A percentile compares a stretch with the other conserved stretches of the same genome.
Conservation (phyloP, 1,284 basidiomycete species). For the Tilletia caries region DNA sequence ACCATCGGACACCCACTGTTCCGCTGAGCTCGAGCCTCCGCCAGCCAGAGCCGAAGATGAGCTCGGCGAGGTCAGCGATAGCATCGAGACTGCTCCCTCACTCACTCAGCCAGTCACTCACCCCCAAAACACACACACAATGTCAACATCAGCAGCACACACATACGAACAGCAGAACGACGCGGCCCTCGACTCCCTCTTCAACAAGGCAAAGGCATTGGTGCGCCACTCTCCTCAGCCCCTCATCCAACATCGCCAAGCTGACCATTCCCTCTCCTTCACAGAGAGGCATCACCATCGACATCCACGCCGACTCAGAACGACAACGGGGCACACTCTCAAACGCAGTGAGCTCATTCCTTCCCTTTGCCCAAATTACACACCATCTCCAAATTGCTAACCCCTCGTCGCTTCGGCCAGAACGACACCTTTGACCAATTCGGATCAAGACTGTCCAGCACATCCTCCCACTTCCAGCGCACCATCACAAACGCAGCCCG, state of each 20-base stretch:
- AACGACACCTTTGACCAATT: slow-evolving; percentile 39
- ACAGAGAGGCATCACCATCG: slow-evolving; percentile 42
- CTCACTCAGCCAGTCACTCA: background rate
- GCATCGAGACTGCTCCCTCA: background rate
- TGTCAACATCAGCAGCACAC: background rate
- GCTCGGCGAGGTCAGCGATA: slow-evolving; percentile 10
- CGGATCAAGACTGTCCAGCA: slow-evolving; percentile 25
- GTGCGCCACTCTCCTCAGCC: background rate
- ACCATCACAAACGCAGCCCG: slow-evolving; percentile 32
- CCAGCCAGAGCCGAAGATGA: background rate
- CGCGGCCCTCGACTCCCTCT: slow-evolving; percentile 41
- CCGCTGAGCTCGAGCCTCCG: background rate
- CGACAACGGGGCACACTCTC: slow-evolving; percentile 26
- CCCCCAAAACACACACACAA: background rate
- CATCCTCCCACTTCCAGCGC: slow-evolving; percentile 32
- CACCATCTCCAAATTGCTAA: background rate
- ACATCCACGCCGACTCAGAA: slow-evolving; percentile 47
- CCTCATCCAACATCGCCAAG: background rate
- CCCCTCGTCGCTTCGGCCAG: slow-evolving; percentile 23
- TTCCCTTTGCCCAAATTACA: no score
- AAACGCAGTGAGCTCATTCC: slow-evolving; percentile 18
- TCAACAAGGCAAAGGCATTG: slow-evolving; percentile 34
- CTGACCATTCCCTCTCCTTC: background rate
- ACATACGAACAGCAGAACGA: slow-evolving; percentile 51
- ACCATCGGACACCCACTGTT: no score